Evolutionary conservation across 208 protist genomes (phyloP).

Genomic region (Endotrypanum monterogeii): DNA sequence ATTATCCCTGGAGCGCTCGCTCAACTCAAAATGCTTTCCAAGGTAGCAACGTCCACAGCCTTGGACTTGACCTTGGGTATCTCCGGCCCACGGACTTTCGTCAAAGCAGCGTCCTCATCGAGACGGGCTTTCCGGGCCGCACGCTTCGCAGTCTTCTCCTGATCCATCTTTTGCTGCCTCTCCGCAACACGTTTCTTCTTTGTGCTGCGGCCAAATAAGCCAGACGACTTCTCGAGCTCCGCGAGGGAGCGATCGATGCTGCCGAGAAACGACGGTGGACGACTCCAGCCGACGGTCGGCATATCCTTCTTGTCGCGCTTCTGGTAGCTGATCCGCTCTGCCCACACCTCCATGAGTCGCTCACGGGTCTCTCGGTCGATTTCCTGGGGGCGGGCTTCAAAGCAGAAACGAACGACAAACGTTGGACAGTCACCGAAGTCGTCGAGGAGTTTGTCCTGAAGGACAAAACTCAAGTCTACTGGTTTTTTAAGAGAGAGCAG

Average conservation of each 20-base stretch:
- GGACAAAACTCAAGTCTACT: constrained; percentile 74
- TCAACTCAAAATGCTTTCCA: constrained; percentile 66
- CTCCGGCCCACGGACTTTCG: constrained; percentile 21
- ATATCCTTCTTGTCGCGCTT: constrained; percentile 73
- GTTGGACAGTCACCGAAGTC: constrained; percentile 88
- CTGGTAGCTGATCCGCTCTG: constrained; percentile 70
- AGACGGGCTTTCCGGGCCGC: constrained; percentile 39
- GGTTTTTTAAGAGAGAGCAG: constrained; percentile 69
- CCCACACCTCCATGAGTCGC: constrained; percentile 71
- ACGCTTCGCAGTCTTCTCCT: constrained; percentile 63
- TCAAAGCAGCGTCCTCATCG: constrained; percentile 44
- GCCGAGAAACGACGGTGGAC: constrained; percentile 69
- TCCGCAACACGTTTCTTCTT: constrained; percentile 69
- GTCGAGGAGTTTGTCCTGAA: constrained; percentile 76
- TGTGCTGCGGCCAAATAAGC: constrained; percentile 71
- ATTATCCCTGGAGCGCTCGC: neutral
- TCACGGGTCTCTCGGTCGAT: constrained; percentile 60
- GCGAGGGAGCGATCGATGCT: constrained; percentile 67
- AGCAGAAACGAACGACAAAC: constrained; percentile 77
- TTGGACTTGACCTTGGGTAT: constrained; percentile 16
- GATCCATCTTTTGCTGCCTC: constrained; percentile 41
- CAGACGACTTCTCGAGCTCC: constrained; percentile 53
- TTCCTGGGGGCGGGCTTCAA: constrained; percentile 64
- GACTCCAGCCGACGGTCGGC: constrained; percentile 63
- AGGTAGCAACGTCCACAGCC: constrained; percentile 55